These are phyloP conservation scores for Aspergillus steynii DNA, from an alignment of 495 filamentous ascomycete genomes.

Conservation along the genomic window DNA sequence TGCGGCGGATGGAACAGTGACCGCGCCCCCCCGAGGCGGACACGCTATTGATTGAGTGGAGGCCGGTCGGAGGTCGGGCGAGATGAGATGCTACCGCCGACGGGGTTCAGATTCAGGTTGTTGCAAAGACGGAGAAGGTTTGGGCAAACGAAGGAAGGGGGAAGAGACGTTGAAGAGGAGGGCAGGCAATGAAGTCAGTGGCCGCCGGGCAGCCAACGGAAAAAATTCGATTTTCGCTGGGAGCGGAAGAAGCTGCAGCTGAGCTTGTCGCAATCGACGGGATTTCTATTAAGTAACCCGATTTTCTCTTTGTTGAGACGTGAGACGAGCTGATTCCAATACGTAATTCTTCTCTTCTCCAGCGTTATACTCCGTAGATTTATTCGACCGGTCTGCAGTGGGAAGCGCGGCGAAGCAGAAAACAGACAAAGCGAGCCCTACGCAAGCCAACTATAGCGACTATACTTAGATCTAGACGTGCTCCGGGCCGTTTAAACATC, in stretches of 20 bases:
- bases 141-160: not conserved
- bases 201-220: not conserved
- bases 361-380: too few species aligned
- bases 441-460: not conserved
- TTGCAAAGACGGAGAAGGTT: slow-evolving; percentile 11
- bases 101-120: slow-evolving; percentile 7
- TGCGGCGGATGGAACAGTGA: slow-evolving; percentile 24
- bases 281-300: slow-evolving; percentile 26
- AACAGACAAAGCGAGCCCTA: not conserved
- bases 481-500: slow-evolving; percentile 4
- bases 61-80: not conserved
- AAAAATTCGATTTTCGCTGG: not conserved
- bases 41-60: slow-evolving; percentile 25
- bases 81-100: not conserved
- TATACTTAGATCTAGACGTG: not conserved
- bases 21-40: slow-evolving; percentile 23
- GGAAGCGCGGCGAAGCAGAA: too few species aligned
- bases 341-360: too few species aligned
- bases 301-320: not conserved
- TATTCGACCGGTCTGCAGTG: too few species aligned
- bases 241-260: not conserved
- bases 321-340: too few species aligned
- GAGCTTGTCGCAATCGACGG: slow-evolving; percentile 4
- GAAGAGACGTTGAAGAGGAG: not conserved
- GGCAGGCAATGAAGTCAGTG: slow-evolving; percentile 4